These are phyloP conservation scores for Flaveria brownii DNA, from an alignment of 129 eudicot species.

Conservation along the genomic window DNA sequence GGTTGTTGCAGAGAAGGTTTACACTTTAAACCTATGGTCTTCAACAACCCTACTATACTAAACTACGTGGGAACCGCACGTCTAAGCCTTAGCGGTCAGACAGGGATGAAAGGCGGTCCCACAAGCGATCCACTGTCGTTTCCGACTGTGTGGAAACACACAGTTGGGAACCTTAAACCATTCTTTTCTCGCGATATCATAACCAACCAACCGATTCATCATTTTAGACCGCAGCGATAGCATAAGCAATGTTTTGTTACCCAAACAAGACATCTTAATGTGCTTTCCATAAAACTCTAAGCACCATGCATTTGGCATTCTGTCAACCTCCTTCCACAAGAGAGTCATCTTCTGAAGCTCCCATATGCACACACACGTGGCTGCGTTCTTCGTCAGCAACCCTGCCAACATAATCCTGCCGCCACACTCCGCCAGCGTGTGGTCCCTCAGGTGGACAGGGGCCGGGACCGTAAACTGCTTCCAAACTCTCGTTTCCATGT, in stretches of 20 bases:
- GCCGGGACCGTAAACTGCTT: constrained; percentile 68
- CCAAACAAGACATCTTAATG: constrained; percentile 91
- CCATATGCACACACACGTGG: constrained; percentile 93
- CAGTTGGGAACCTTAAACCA: constrained; percentile 89
- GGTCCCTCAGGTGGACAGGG: constrained; percentile 72
- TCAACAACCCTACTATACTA: constrained; percentile 5
- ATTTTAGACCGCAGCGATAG: constrained; percentile 80
- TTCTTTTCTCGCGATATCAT: constrained; percentile 64
- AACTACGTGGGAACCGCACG: neutral
- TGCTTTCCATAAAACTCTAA: constrained; percentile 98
- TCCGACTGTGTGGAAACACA: constrained; percentile 66
- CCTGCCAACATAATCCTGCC: constrained; percentile 88
- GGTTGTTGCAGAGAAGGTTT: neutral
- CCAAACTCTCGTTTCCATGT: constrained; percentile 62
- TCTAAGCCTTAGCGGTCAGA: constrained; percentile 63
- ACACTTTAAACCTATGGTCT: neutral
- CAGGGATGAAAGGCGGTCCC: constrained; percentile 92
- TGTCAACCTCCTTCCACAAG: constrained; percentile 99
- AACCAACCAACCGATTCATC: constrained; percentile 75
- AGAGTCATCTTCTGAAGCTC: constrained; percentile 98
- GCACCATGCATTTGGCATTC: constrained; percentile 99
- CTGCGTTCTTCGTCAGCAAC: constrained; percentile 85
- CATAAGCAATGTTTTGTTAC: constrained; percentile 89
- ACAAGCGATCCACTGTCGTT: constrained; percentile 87
- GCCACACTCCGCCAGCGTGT: constrained; percentile 71